A percentile compares a stretch with the other conserved stretches of the same genome.
Conservation (phyloP, 257 asterid genomes). For the Rehmannia glutinosa region DNA sequence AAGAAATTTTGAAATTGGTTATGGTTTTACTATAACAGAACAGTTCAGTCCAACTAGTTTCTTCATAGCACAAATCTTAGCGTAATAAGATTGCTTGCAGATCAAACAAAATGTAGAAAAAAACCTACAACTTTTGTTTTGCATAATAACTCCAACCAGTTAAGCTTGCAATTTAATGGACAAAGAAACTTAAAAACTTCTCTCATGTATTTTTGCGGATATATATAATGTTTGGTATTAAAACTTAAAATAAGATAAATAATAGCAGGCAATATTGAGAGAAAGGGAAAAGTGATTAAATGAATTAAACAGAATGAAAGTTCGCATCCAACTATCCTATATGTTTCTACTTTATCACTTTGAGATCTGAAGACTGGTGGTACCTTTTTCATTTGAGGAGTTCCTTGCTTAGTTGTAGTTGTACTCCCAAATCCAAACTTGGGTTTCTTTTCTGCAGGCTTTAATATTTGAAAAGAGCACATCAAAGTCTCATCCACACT, state of each 20-base stretch:
- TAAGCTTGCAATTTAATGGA: neutral
- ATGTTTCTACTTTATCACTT: neutral
- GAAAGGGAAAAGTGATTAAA: no score
- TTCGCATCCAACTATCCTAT: neutral
- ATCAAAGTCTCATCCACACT: conserved; percentile 79
- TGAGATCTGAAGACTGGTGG: neutral
- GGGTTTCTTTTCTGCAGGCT: conserved; percentile 73
- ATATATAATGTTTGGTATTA: neutral
- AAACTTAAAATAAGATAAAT: no score
- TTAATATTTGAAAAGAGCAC: conserved; percentile 83
- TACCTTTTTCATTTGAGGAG: conserved; percentile 61
- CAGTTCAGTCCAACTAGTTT: neutral
- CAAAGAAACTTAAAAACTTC: neutral
- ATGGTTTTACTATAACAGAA: neutral
- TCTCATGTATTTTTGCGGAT: neutral
- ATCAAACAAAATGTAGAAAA: neutral
- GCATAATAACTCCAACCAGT: neutral
- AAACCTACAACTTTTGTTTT: neutral
- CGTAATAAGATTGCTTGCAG: neutral
- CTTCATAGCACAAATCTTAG: neutral
- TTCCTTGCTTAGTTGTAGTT: conserved; percentile 49
- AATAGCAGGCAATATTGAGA: neutral
- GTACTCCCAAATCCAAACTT: conserved; percentile 69
- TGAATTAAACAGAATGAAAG: neutral
- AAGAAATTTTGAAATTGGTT: neutral